Evolutionary conservation across 108 stramenopile species (phyloP).

Genomic region (Conticribra guillardii): DNA sequence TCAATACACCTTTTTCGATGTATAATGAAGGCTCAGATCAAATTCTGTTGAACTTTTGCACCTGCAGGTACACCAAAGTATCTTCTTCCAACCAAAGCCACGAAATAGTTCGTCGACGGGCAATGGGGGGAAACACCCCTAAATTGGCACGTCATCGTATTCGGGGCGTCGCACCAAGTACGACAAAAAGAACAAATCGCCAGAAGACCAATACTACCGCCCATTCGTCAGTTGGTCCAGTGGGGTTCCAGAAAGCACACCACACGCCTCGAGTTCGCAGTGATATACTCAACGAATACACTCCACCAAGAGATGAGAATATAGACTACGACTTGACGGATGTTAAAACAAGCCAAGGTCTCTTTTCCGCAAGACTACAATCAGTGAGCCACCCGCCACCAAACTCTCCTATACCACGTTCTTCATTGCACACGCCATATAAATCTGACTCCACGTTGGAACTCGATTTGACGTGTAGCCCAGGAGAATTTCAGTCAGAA

Average conservation of each 20-base stretch:
- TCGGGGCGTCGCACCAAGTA: too few species aligned
- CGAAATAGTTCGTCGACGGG: not conserved
- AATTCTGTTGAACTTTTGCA: not conserved
- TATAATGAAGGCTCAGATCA: not conserved
- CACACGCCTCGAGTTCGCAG: too few species aligned
- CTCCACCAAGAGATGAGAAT: too few species aligned
- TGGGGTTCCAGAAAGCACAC: too few species aligned
- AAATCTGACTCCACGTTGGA: slow-evolving; percentile 5
- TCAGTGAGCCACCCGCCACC: not conserved
- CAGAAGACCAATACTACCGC: too few species aligned
- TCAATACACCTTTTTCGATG: not conserved
- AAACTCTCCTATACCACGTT: not conserved
- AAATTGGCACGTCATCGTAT: too few species aligned
- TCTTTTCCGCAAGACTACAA: too few species aligned
- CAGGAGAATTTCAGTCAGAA: slow-evolving; percentile 18
- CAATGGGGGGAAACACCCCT: too few species aligned
- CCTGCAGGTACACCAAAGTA: not conserved
- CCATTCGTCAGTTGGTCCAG: too few species aligned
- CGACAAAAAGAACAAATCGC: too few species aligned
- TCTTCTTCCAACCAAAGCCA: not conserved
- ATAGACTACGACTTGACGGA: not conserved
- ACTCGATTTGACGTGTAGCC: slow-evolving; percentile 22
- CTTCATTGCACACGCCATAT: not conserved
- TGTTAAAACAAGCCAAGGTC: not conserved
- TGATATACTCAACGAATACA: too few species aligned